A percentile compares a stretch with the other conserved stretches of the same genome.
Conservation (phyloP, 2,329 filamentous ascomycete genomes). For the Fusarium dimerum region DNA sequence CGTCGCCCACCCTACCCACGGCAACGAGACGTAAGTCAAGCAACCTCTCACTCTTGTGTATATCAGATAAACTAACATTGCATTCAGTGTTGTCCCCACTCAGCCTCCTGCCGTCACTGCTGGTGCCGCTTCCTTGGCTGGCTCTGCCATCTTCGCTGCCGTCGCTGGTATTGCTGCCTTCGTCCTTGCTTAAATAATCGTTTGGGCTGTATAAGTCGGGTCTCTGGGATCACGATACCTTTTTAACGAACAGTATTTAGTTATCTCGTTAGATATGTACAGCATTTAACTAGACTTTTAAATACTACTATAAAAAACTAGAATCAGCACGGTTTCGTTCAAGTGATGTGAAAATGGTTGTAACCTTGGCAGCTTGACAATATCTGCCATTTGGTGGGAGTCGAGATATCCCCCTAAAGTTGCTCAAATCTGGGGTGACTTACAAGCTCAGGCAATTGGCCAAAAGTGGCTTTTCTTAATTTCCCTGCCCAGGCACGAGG, state of each 20-base stretch:
- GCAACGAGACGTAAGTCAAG: conserved; percentile 33
- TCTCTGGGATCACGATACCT: conserved; percentile 43
- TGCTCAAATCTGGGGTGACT: no score
- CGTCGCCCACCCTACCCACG: conserved; percentile 38
- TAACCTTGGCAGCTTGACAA: no score
- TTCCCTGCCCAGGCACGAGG: no score
- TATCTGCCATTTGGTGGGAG: no score
- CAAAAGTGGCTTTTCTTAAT: no score
- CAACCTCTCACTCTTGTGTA: no score
- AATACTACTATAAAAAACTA: no score
- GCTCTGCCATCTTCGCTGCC: conserved; percentile 56
- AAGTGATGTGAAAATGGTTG: no score
- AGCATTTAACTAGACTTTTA: conserved; percentile 39
- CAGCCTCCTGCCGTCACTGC: conserved; percentile 45
- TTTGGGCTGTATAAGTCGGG: conserved; percentile 39
- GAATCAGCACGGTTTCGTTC: no score
- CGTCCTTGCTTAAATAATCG: conserved; percentile 53
- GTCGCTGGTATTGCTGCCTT: conserved; percentile 56
- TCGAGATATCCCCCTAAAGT: no score
- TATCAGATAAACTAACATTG: conserved; percentile 17
- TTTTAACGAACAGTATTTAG: conserved; percentile 37
- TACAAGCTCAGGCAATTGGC: no score
- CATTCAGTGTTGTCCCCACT: conserved; percentile 18
- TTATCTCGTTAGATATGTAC: conserved; percentile 38
- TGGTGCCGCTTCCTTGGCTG: conserved; percentile 54